Base-by-base conservation (phyloP, 1,139 yeast genomes). In the Scheffersomyces stambukii region DNA sequence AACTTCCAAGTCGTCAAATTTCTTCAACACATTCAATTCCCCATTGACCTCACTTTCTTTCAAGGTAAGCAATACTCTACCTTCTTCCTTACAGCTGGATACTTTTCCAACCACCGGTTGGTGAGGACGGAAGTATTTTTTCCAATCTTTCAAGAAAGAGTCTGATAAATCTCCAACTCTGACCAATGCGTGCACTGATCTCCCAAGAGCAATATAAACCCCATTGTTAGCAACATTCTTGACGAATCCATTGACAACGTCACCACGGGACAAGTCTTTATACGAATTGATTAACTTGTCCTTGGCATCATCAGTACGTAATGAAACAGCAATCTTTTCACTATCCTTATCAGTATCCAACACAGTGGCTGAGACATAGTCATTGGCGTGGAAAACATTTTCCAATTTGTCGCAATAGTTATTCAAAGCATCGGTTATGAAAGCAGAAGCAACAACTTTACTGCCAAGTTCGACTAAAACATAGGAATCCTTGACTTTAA, bases 111-210 rank as follows among this genome's bases (percentile, higher is more conserved):
- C 52, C n/a, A 89, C 89, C 13, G 72, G 62, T 57, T 88, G 95
- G 51, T 81, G 75, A 18, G 76, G 71, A 39, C 70, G 70, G 65
- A 73, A 85, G 41, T 69, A 73, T 42, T 77, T 77, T 61, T 84
- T 84, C 97, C 97, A 91, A 40, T 91, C 95, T 45, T 81, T 80
- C 48, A 86, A 62, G 48, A 64, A 84, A 1, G 81, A 68, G 47
- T 91, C 97, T 8, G 94, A 84, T 29, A 89, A 64, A 53, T 89
- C 91, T 26, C 81, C 60, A 27, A 86, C 79, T 49, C 86, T 80
- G 19, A 85, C 95, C 48, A 91, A 77, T 2, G 91, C 97, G 46
- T 75, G 75, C 16, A 84, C 66, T 2, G 70, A 63, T 42, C 85
- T 72, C 19, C 94, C 89, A 38, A 91, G 62, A 13, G 85, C 70